A percentile compares a stretch with the other conserved stretches of the same genome.
phyloP scores from a whole-genome alignment of 1,284 basidiomycete species.

The Marasmius tenuissimus region DNA sequence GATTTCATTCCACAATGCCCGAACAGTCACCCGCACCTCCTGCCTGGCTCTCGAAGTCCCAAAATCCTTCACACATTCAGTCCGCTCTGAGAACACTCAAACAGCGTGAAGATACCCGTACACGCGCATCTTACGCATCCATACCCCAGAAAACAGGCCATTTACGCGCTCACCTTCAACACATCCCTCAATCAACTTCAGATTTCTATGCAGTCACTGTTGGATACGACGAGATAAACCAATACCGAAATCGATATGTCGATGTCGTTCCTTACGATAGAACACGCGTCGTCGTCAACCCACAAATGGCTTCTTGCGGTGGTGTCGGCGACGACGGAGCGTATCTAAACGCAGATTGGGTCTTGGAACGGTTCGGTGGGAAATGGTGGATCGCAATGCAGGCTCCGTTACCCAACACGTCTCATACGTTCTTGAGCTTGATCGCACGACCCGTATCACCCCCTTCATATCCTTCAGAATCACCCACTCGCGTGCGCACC shows the following conservation, averaged over 20 bases:
- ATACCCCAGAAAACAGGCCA: not conserved
- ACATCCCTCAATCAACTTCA: not conserved
- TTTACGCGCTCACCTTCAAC: not conserved
- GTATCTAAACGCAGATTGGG: slow-evolving; percentile 86
- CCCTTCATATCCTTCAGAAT: slow-evolving; percentile 19
- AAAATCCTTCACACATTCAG: slow-evolving; percentile 4
- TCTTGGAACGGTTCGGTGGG: slow-evolving; percentile 66
- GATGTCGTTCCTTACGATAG: slow-evolving; percentile 79
- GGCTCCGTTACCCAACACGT: slow-evolving; percentile 69
- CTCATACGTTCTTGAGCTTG: slow-evolving; percentile 73
- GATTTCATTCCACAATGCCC: not conserved
- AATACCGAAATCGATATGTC: slow-evolving; percentile 63
- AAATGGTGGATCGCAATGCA: slow-evolving; percentile 86
- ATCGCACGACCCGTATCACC: slow-evolving; percentile 50
- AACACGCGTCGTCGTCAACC: slow-evolving; percentile 58
- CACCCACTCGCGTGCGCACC: slow-evolving; percentile 51
- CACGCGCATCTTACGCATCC: not conserved
- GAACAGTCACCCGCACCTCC: not conserved
- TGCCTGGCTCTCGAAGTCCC: slow-evolving; percentile 6
- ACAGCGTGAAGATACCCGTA: slow-evolving; percentile 10
- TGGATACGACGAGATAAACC: slow-evolving; percentile 46
- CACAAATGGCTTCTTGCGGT: slow-evolving; percentile 2
- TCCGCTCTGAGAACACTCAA: slow-evolving; percentile 6
- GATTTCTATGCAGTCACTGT: slow-evolving; percentile 57
- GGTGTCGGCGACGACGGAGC: slow-evolving; percentile 30